Base-by-base conservation (phyloP, 495 filamentous ascomycete species). In the Halenospora varia region DNA sequence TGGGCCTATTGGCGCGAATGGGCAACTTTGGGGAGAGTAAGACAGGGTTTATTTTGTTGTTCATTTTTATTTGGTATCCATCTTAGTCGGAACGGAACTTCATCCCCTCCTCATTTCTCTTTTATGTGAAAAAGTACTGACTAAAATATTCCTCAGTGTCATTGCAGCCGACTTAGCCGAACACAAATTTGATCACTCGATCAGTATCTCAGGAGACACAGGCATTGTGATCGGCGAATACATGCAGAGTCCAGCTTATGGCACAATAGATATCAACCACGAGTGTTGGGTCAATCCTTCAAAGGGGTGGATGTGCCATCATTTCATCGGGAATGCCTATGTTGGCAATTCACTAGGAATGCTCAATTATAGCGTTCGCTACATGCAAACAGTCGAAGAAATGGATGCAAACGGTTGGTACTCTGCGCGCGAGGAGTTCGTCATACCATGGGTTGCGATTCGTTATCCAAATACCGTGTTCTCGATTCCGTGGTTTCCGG, bases 321-420 rank as follows among this genome's bases (percentile, higher is more conserved):
- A 62, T 19, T 62, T 64, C 45, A 64, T 64, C n/a, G 59, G 51
- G 0, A 61, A 64, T 24, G 62, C 62, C 47, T 64, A 62, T 46
- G 56, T 62, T 10, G 62, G 62, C 18, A 64, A 25, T 55, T 58
- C 62, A 18, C 51, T 64, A 15, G 62, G 62, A 10, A 62, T 62
- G 59, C 59, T 64, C 9, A 64, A 64, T 46, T 62, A 64, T 53
- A 62, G 53, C 56, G 54, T 47, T 29, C 59, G 62, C 39, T 64
- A 59, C 25, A 64, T 64, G 62, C 62, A 64, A 58, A 64, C 62
- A 50, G 62, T 64, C n/a, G 62, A 64, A 11, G 62, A 64, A 20
- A 64, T 64, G 62, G 62, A 64, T 48, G 62, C 62, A 0, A 55
- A 59, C 54, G 54, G 59, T 10, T 49, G 61, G 23, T 64, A 64